phyloP scores from a whole-genome alignment of 169 alveolate species.

The Cyclospora cayetanensis region DNA sequence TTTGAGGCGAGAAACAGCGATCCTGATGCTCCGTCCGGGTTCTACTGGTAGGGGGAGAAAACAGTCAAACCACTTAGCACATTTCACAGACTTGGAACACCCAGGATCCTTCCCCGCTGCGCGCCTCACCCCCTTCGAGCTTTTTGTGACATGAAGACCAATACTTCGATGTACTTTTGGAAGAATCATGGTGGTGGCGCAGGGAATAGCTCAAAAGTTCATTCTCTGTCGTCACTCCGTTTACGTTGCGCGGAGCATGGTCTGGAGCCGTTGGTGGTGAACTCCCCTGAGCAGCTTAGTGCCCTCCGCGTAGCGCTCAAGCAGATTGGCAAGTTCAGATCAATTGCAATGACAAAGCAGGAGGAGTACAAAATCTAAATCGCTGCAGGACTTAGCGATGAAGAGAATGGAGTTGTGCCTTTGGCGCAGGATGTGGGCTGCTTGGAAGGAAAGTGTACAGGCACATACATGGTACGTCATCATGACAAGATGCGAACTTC shows the following conservation, averaged over 20 bases:
- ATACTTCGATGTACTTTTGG: constrained; percentile 76
- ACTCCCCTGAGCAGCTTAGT: constrained; percentile 67
- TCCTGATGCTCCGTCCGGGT: constrained; percentile 86
- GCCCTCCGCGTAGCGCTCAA: constrained; percentile 36
- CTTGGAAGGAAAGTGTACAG: constrained; percentile 82
- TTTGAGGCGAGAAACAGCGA: constrained; percentile 77
- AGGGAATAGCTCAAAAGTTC: constrained; percentile 30
- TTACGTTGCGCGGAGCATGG: constrained; percentile 78
- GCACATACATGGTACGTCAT: constrained; percentile 82
- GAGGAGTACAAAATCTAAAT: neutral
- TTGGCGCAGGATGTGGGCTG: constrained; percentile 89
- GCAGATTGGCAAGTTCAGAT: constrained; percentile 17
- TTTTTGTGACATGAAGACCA: constrained; percentile 87
- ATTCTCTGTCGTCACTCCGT: constrained; percentile 73
- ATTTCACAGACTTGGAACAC: neutral
- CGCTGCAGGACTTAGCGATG: constrained; percentile 68
- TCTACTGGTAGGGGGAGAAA: constrained; percentile 83
- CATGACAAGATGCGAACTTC: neutral
- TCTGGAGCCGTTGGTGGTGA: constrained; percentile 77
- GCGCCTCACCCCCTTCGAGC: constrained; percentile 91
- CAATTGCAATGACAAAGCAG: neutral
- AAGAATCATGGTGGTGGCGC: constrained; percentile 66
- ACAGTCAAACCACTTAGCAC: neutral
- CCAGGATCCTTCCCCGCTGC: constrained; percentile 87
- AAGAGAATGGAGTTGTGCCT: constrained; percentile 85